Evolutionary conservation across 2,329 filamentous ascomycete genomes (phyloP), one percentile per base, ranked within the genome.

Genomic region (Trichoderma koningii): DNA sequence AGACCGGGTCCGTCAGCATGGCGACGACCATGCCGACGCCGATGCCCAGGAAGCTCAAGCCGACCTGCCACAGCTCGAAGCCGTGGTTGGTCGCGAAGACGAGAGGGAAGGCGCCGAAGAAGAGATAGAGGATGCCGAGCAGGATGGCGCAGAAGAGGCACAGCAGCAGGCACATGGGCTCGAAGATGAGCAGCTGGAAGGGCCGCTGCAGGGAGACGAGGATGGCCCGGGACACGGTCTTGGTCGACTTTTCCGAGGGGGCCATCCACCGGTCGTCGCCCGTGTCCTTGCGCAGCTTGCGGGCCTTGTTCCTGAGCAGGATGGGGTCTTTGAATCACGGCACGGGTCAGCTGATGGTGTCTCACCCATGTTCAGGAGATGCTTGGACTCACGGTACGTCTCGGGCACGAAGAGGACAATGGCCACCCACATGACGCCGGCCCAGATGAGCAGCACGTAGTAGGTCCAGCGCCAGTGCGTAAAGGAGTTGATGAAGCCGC

Each of bases 101-200:
- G 51, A 96, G 80, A 5, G 89, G 85, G 71, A 97, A 96, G 0
- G 93, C 92, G 21, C 92, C 92, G 74, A 96, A 96, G 80, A 96
- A 96, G 45, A 97, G 85, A 74, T 97, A 97, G 2, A 97, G 79
- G 51, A 96, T 89, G 5, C 93, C 93, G 7, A 97, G 82, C n/a
- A 97, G 80, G 62, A 97, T 86, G 45, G 92, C 92, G 0, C 91
- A 91, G 70, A 93, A 90, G 23, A 95, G 78, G 76, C 92, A 95
- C 28, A 97, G 86, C 69, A 87, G 87, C 65, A 95, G 80, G 66
- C 89, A 91, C 92, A 97, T 97, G 69, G 91, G 91, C 79, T 96
- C 92, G 62, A 91, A 84, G 56, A 89, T 76, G 63, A 97, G 83
- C 6, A 97, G 84, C 76, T 95, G 86, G 73, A 95, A 90, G 6